Base-by-base conservation (phyloP, 306 rosid genomes). In the Fagus crenata region DNA sequence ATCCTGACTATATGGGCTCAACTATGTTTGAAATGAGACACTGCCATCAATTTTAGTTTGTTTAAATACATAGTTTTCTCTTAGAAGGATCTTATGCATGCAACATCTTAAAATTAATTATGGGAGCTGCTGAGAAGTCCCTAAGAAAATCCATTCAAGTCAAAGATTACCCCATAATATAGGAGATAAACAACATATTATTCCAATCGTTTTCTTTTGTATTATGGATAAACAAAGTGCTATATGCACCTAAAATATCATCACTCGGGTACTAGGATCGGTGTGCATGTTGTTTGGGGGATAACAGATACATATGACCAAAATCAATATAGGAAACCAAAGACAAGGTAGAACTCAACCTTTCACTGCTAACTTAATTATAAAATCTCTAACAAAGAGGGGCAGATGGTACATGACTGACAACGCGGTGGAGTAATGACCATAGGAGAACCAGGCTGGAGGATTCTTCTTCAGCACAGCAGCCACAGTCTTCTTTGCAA, bases 401-500 rank as follows among this genome's bases (percentile, higher is more conserved):
- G 98, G 98, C 80, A 94, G 77, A 82, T 92, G 84, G 79, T 92
- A 83, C 87, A 94, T 8, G 73, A 94, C 70, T 39, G 90, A 89
- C 89, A 90, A 81, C 60, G 69, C 5, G 41, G 88, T 78, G 13
- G 96, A 84, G 82, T 67, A 80, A 31, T 53, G 81, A 18, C 96
- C 98, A 61, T 64, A 80, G 37, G 93, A 80, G 89, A 94, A 89
- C 98, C 98, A 94, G 56, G 95, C 93, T 2, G 92, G 87, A 0
- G 98, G 96, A 40, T 86, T 88, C 75, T 87, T 87, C 84, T 82
- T 88, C 59, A 94, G 89, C 53, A 92, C 37, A 3, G 83, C 88
- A 55, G 88, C 88, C 28, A 87, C 98, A 3, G 92, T 88, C 35
- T 71, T 86, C 78, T 77, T 82, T 3, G 98, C 95, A 72, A 92